Evolutionary conservation across 352 stramenopile species (phyloP), one percentile per base, ranked within the genome.

Genomic region (Phytophthora ramorum): DNA sequence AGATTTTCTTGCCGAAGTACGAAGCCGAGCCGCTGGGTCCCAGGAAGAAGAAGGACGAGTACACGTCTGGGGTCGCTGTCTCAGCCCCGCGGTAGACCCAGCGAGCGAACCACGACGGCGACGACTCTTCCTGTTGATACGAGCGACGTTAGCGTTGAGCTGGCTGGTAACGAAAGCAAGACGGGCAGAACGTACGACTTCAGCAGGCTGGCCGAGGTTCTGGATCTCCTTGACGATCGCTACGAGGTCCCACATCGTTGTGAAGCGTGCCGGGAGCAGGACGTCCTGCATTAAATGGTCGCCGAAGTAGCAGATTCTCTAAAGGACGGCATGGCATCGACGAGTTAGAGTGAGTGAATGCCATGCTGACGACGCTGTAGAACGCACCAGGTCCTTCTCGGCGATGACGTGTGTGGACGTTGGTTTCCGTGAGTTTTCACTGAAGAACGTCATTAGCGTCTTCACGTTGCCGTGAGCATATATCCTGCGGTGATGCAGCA

Each of bases 241-340:
- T 5, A 88, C 62, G 1, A 79, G 50, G 37, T 85, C 79, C 79
- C 79, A 88, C 13, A 51, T 57, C n/a, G 48, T 63, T 5, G 63
- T 71, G 52, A 72, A 70, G 16, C 68, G 63, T 16, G 63, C 51
- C 41, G 76, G 76, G 13, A 76, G 54, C 12, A 79, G 49, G 17
- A 83, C 64, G 48, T 88, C 76, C 22, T 85, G 76, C 57, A 84
- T 40, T 7, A 85, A 44, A 45, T 88, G 79, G 54, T 88, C 75
- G 3, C 79, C 76, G 57, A 88, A 81, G 58, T 84, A 88, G 66
- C 77, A 85, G 32, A 88, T 73, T 6, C 69, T 57, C 76, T 84
- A 43, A 0, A 56, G 44, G 7, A 46, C 7, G 4, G n/a, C 26
- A 10, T 19, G n/a, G 24, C 10, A 50, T 58, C 3, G 40, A 46